Evolutionary conservation across 108 stramenopile genomes (phyloP).

Genomic region (Aurantiochytrium sp.): DNA sequence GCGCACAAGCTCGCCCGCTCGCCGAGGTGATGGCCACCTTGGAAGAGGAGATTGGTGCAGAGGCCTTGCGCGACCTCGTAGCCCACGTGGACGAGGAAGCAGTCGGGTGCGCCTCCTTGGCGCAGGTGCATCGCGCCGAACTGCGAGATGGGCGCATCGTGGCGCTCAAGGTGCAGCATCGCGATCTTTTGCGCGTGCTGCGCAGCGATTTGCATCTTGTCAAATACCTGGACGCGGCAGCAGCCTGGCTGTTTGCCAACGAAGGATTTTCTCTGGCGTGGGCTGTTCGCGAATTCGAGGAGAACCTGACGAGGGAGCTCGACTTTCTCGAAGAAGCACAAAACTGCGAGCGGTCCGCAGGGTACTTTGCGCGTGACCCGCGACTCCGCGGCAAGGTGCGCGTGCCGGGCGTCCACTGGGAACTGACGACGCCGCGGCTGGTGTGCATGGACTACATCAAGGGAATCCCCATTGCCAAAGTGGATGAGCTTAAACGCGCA

Average conservation of each 20-base stretch:
- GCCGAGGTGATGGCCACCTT: neutral
- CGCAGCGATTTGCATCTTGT: neutral
- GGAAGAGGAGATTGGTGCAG: neutral
- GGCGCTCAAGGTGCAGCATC: constrained; percentile 28
- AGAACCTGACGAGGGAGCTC: neutral
- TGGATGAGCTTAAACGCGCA: neutral
- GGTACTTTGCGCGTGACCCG: neutral
- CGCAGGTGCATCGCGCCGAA: constrained; percentile 21
- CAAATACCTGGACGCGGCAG: neutral
- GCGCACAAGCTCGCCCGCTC: neutral
- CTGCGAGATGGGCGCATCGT: constrained; percentile 1
- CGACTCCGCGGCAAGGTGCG: neutral
- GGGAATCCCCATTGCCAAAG: neutral
- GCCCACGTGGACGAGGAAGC: neutral
- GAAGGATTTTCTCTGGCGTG: neutral
- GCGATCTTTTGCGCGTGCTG: neutral
- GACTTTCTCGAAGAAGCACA: constrained; percentile 23
- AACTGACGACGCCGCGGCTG: neutral
- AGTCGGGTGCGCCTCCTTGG: constrained; percentile 14
- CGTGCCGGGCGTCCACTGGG: neutral
- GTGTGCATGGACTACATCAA: neutral
- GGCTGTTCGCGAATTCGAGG: constrained; percentile 11
- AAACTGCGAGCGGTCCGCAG: neutral
- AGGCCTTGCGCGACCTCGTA: neutral
- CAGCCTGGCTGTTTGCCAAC: neutral